Evolutionary conservation across 208 protist genomes (phyloP), one percentile per base, ranked within the genome.

Genomic region (Trypanosoma melophagium): DNA sequence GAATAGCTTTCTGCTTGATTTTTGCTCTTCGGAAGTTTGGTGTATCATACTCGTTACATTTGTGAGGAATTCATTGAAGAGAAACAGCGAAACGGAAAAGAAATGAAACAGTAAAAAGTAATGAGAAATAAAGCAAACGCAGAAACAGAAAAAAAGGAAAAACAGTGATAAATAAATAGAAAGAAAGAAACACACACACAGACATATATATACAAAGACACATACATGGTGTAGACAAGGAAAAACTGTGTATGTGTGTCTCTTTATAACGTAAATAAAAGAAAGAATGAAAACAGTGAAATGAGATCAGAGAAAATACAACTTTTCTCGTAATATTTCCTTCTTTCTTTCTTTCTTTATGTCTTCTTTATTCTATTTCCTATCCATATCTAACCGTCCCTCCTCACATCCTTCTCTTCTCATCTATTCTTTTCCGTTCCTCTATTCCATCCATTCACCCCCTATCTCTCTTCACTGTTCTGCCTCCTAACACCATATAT

Each of bases 391-490:
- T 7, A 35, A 35, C 28, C 28, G 5, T 35, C 28, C 28, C 28
- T 35, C 5, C 28, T 35, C 28, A 31, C 41, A 64, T 63, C 13
- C 8, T 50, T 64, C 21, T 24, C 41, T 40, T 38, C 42, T 40
- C 42, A 24, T 70, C 21, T 50, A 7, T 62, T 56, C 35, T 0
- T 41, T 45, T 70, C 54, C 41, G 25, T 21, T 54, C 17, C n/a
- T 28, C 45, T 16, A 24, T 22, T 45, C 40, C 28, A n/a, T n/a
- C n/a, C n/a, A n/a, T 35, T 55, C 44, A 19, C 55, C 22, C 35
- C 14, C 51, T 31, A n/a, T 64, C 8, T 64, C 51, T 52, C 44
- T 64, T 28, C 49, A 51, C 51, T 64, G 51, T 44, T 61, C 9
- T 14, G 45, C 21, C 40, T 50, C 21, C 28, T 45, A 42, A 38